Evolutionary conservation across 2,329 filamentous ascomycete species (phyloP).

Genomic region (Phialophora expanda): DNA sequence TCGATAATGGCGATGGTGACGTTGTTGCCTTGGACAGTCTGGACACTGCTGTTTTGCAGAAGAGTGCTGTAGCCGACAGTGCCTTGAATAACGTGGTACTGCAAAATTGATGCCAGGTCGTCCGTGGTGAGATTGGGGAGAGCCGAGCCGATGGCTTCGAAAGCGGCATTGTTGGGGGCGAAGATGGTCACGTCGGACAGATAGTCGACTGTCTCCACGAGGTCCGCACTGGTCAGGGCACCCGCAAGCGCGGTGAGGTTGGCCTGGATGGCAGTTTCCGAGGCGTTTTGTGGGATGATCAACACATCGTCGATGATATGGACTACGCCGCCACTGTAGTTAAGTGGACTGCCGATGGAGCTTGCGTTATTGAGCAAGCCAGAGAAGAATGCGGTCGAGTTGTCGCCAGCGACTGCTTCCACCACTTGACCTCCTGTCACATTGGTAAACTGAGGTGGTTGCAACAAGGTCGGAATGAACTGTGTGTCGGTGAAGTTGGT

Average conservation of each 20-base stretch:
- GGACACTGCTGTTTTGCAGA: constrained; percentile 45
- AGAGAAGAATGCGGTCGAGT: constrained; percentile 57
- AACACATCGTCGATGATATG: constrained; percentile 60
- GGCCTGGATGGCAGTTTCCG: constrained; percentile 49
- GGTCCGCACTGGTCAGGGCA: constrained; percentile 51
- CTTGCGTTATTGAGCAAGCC: constrained; percentile 58
- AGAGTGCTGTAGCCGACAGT: constrained; percentile 60
- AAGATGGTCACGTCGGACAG: constrained; percentile 65
- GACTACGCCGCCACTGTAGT: constrained; percentile 54
- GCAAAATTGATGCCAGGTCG: constrained; percentile 60
- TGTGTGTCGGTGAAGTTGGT: constrained; percentile 39
- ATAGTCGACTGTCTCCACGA: constrained; percentile 32
- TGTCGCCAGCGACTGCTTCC: constrained; percentile 48
- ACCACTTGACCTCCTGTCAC: constrained; percentile 66
- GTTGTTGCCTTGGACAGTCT: constrained; percentile 55
- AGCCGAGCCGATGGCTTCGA: constrained; percentile 62
- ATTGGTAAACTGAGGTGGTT: constrained; percentile 59
- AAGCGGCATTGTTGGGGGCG: constrained; percentile 66
- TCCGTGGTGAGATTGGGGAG: constrained; percentile 55
- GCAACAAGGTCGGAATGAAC: constrained; percentile 58
- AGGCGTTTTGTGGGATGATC: constrained; percentile 52
- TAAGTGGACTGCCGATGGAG: constrained; percentile 56
- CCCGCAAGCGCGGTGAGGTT: constrained; percentile 57
- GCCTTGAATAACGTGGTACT: constrained; percentile 68
- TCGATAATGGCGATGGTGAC: constrained; percentile 56